phyloP scores from a whole-genome alignment of 345 rosid species.

The Carallia brachiata region DNA sequence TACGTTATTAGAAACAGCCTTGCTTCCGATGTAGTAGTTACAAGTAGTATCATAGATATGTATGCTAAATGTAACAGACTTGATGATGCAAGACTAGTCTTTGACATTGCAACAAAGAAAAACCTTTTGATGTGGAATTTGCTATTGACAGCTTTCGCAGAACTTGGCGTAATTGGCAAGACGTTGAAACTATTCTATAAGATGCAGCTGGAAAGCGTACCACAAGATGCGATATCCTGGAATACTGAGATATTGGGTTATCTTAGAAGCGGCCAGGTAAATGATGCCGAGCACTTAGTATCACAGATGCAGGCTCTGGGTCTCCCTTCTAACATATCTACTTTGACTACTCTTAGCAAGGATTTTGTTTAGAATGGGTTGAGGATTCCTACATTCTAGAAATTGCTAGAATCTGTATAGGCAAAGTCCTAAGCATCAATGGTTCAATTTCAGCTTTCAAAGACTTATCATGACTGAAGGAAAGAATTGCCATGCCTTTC shows the following conservation, averaged over 20 bases:
- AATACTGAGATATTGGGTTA: constrained; percentile 59
- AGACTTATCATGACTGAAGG: constrained; percentile 34
- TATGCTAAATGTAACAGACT: constrained; percentile 61
- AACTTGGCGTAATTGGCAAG: constrained; percentile 49
- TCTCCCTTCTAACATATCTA: constrained; percentile 42
- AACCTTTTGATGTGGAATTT: constrained; percentile 67
- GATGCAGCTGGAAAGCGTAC: constrained; percentile 70
- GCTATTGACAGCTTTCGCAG: constrained; percentile 60
- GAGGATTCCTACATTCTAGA: constrained; percentile 34
- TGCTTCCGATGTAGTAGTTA: constrained; percentile 51
- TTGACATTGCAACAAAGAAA: constrained; percentile 40
- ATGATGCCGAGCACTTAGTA: constrained; percentile 61
- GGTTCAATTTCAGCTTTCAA: constrained; percentile 49
- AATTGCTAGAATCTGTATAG: constrained; percentile 63
- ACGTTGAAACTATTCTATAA: constrained; percentile 63
- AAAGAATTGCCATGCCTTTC: constrained; percentile 59
- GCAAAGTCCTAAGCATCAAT: constrained; percentile 43
- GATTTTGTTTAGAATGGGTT: constrained; percentile 55
- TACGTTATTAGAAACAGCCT: constrained; percentile 60
- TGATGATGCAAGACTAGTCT: constrained; percentile 45
- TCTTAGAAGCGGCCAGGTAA: constrained; percentile 46
- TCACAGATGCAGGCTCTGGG: constrained; percentile 56
- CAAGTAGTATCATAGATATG: constrained; percentile 50
- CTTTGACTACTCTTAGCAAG: constrained; percentile 57
- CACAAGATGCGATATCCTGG: constrained; percentile 63